Percentiles rank a stretch among this genome's conserved stretches.
These are phyloP conservation scores for Volvariella volvacea DNA, from an alignment of 1,284 basidiomycete genomes.

Conservation along the genomic window DNA sequence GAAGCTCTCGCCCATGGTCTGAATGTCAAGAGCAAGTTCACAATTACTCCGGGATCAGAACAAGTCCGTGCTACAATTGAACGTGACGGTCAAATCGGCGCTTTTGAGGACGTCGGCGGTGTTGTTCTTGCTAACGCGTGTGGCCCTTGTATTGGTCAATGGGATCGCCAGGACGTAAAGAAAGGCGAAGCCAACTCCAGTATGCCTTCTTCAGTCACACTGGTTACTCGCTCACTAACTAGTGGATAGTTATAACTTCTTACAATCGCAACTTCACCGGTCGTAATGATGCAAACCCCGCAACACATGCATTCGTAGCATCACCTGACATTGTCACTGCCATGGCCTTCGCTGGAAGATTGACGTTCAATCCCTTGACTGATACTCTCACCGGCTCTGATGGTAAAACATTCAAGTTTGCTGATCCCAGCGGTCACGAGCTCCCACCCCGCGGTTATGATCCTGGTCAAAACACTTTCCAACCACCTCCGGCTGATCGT, in stretches of 20 bases:
- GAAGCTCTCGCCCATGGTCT: constrained; percentile 88
- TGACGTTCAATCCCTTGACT: constrained; percentile 96
- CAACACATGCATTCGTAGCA: constrained; percentile 97
- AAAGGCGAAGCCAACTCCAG: constrained; percentile 97
- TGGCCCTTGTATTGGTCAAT: constrained; percentile 98
- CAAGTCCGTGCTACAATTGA: constrained; percentile 97
- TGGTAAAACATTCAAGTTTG: constrained; percentile 98
- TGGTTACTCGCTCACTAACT: constrained; percentile 8
- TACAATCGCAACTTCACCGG: constrained; percentile 99
- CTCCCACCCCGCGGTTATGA: constrained; percentile 95
- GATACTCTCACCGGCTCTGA: constrained; percentile 87
- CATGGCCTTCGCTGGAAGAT: constrained; percentile 89
- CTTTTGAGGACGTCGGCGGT: constrained; percentile 86
- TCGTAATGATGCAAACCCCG: constrained; percentile 98
- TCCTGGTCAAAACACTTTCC: constrained; percentile 96
- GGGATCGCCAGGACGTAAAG: constrained; percentile 95
- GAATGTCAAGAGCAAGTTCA: constrained; percentile 90
- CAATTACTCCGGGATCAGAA: constrained; percentile 97
- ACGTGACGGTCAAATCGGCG: constrained; percentile 89
- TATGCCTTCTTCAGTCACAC: constrained; percentile 21
- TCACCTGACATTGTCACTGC: constrained; percentile 98
- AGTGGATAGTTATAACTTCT: constrained; percentile 80
- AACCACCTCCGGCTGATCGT: constrained; percentile 87
- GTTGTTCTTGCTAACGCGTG: constrained; percentile 97
- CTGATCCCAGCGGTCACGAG: constrained; percentile 83